A percentile compares a stretch with the other conserved stretches of the same genome.
Evolutionary conservation across 306 rosid species (phyloP).

Genomic region (Delonix regia): DNA sequence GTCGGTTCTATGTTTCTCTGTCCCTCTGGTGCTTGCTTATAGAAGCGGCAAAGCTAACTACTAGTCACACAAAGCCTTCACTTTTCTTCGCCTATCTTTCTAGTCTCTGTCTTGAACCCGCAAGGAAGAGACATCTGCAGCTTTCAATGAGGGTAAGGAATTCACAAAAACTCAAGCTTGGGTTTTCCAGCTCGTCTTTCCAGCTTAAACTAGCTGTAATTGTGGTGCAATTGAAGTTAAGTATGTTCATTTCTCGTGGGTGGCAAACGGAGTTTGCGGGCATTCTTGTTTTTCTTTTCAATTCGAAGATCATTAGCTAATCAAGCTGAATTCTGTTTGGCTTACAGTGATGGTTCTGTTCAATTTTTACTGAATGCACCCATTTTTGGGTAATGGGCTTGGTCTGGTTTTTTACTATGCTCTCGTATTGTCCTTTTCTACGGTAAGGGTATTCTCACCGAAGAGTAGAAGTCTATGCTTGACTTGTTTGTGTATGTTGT

Average conservation of each 20-base stretch:
- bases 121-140: conserved; percentile 70
- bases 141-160: conserved; percentile 62
- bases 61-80: conserved; percentile 41
- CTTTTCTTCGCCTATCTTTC: conserved; percentile 34
- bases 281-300: conserved; percentile 10
- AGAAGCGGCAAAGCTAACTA: conserved; percentile 72
- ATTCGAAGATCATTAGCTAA: conserved; percentile 19
- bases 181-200: conserved; percentile 47
- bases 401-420: conserved; percentile 22
- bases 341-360: conserved; percentile 28
- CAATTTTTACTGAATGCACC: conserved; percentile 32
- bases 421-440: neutral
- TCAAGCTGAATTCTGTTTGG: conserved; percentile 9
- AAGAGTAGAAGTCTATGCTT: conserved; percentile 33
- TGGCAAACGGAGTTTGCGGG: conserved; percentile 5
- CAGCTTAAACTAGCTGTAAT: conserved; percentile 31
- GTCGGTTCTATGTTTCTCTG: conserved; percentile 38
- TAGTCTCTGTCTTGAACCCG: conserved; percentile 47
- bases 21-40: conserved; percentile 63
- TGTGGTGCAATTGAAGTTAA: conserved; percentile 19
- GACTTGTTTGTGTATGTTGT: conserved; percentile 29
- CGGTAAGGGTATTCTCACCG: neutral
- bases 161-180: conserved; percentile 27
- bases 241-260: conserved; percentile 19
- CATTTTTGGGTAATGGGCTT: conserved; percentile 48